Evolutionary conservation across 306 rosid species (phyloP), one percentile per base, ranked within the genome.

Genomic region (Crotalaria pallida): DNA sequence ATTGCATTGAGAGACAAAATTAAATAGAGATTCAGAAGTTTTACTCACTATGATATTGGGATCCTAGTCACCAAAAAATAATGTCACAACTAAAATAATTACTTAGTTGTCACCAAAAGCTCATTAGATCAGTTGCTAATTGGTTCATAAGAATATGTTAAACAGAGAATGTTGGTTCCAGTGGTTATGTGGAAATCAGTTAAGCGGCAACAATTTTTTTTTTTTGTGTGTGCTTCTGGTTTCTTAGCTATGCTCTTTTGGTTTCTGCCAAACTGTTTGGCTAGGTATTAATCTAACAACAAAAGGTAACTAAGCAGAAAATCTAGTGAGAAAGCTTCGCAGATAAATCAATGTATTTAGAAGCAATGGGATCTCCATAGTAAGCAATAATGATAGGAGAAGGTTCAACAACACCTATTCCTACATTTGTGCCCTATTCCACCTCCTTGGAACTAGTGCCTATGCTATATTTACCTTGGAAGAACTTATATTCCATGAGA

Each of bases 401-500:
- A 80, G 86, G 82, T 83, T 81, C 88, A 74, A 58, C 76, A n/a
- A 73, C 64, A 63, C 43, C 84, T 57, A 84, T 75, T 69, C 62
- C 80, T 74, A 68, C 9, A 36, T 36, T 72, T 74, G 68, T 47
- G 34, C 78, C 40, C 15, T 79, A 73, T 50, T 77, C 69, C n/a
- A 58, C 63, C 13, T 69, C 86, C 85, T 84, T 79, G 85, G 73
- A 72, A 88, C 21, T 12, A 19, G 88, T 72, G 88, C 76, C 56
- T 31, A 79, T 78, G 53, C 51, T 74, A 72, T 62, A 73, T 63
- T 78, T 57, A 19, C 53, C 86, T 1, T 88, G 95, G 59, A 94
- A 91, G 64, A 94, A 94, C 12, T 88, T 90, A 58, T 94, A 94
- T 58, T 94, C 99, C 95, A 83, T 88, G 36, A 93, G n/a, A n/a